These are phyloP conservation scores for Eimeria maxima DNA, from an alignment of 169 alveolate genomes.

Conservation along the genomic window DNA sequence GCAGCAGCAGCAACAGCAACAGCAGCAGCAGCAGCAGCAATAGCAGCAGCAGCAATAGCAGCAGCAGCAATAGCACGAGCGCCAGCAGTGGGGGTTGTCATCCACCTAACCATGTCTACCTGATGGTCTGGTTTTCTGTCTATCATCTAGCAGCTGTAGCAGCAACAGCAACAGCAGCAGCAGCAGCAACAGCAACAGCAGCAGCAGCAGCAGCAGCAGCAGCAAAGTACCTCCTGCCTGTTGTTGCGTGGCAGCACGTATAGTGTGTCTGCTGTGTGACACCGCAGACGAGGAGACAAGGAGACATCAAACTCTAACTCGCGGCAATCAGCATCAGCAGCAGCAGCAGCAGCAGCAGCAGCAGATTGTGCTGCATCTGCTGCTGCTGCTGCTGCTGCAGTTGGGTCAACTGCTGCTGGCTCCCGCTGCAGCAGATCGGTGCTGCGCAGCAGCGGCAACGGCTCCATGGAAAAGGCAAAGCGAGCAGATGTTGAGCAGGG, in stretches of 20 bases:
- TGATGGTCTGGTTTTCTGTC: too few species aligned
- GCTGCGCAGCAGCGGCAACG: constrained; percentile 60
- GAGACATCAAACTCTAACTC: not conserved
- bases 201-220: not conserved
- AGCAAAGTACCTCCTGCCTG: not conserved
- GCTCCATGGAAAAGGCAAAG: not conserved
- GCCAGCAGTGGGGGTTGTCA: not conserved
- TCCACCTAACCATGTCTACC: not conserved
- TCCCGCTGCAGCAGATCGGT: constrained; percentile 63
- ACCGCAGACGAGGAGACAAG: not conserved
- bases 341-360: not conserved
- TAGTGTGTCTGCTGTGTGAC: too few species aligned
- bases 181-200: not conserved
- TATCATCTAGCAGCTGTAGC: not conserved
- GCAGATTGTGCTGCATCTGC: not conserved
- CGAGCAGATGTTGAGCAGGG: constrained; percentile 25
- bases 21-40: not conserved
- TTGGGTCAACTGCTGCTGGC: not conserved
- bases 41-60: not conserved
- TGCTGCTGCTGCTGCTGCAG: not conserved
- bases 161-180: not conserved
- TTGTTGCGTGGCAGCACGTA: too few species aligned
- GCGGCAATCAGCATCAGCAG: not conserved
- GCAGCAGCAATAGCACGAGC: not conserved
- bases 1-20: not conserved